Base-by-base conservation (phyloP, 805 yeast species). In the Allodekkera sacchari region DNA sequence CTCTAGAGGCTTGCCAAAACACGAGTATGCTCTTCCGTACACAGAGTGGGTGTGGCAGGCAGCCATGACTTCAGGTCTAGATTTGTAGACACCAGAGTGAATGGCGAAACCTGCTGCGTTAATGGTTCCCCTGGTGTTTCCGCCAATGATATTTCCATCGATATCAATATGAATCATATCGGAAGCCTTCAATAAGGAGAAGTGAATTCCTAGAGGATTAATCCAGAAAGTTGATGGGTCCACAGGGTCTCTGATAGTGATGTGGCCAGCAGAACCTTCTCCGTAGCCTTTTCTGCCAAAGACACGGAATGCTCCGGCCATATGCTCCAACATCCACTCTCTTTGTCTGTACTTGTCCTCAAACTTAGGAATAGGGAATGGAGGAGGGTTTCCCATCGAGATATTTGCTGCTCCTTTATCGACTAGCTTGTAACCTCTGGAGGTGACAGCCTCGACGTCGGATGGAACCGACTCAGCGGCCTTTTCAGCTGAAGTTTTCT, bases 231-330 rank as follows among this genome's bases (percentile, higher is more conserved):
- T 81, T 28, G 64, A 53, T n/a, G 80, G 80, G 41, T 78, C 74
- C 27, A 81, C 74, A 3, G 95, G 95, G 48, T 84, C 95, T 44
- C 92, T 68, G 9, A 84, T 68, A 7, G 92, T 79, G 36, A 84
- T 83, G 52, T 84, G 95, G 15, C 95, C 95, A 0, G 94, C 85
- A 14, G 74, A 55, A 11, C 94, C 95, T 52, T 82, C 85, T 12
- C 76, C 64, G 55, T 60, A 83, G 12, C 83, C 84, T 43, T 71
- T 73, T 48, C 94, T 67, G n/a, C 83, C 87, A 53, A 84, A 82
- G 2, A 80, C 70, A 39, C 94, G 67, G 62, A 83, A 83, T 1
- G 89, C 88, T 21, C 78, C 92, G 2, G 94, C 94, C 78, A 80
- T 73, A 46, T 83, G 94, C 49, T 81, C 72, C 30, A 67, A 50